Evolutionary conservation across 2,329 filamentous ascomycete genomes (phyloP).

Genomic region (Tolypocladium inflatum): DNA sequence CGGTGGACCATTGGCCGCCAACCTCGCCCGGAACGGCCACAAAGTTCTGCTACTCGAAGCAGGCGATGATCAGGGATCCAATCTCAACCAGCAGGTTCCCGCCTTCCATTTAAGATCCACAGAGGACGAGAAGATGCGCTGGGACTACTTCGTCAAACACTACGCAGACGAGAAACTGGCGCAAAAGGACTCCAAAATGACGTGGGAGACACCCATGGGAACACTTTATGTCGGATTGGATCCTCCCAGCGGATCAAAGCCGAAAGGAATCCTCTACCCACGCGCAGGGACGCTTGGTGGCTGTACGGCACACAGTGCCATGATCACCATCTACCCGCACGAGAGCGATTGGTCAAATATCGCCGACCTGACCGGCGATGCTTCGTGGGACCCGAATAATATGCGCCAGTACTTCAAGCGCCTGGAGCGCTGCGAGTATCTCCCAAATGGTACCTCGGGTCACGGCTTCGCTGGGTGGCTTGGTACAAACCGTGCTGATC

Average conservation of each 20-base stretch:
- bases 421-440: constrained; percentile 45
- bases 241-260: constrained; percentile 40
- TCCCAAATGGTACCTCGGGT: constrained; percentile 28
- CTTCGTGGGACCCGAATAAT: constrained; percentile 42
- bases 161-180: constrained; percentile 34
- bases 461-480: constrained; percentile 52
- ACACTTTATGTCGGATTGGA: constrained; percentile 39
- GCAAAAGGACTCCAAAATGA: constrained; percentile 46
- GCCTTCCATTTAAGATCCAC: constrained; percentile 38
- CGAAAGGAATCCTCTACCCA: constrained; percentile 48
- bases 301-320: constrained; percentile 46
- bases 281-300: constrained; percentile 47
- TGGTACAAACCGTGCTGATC: constrained; percentile 35
- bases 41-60: constrained; percentile 52
- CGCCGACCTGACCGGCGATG: constrained; percentile 42
- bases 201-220: constrained; percentile 40
- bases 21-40: constrained; percentile 50
- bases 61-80: constrained; percentile 43
- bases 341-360: constrained; percentile 24
- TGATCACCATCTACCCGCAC: constrained; percentile 42
- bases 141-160: constrained; percentile 52
- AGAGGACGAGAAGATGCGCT: constrained; percentile 41
- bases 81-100: constrained; percentile 39
- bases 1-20: constrained; percentile 47
- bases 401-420: constrained; percentile 48